Percentiles rank a stretch among this genome's conserved stretches.
Evolutionary conservation across 768 basidiomycete genomes (phyloP).

Genomic region (Kwoniella mangroviensis): DNA sequence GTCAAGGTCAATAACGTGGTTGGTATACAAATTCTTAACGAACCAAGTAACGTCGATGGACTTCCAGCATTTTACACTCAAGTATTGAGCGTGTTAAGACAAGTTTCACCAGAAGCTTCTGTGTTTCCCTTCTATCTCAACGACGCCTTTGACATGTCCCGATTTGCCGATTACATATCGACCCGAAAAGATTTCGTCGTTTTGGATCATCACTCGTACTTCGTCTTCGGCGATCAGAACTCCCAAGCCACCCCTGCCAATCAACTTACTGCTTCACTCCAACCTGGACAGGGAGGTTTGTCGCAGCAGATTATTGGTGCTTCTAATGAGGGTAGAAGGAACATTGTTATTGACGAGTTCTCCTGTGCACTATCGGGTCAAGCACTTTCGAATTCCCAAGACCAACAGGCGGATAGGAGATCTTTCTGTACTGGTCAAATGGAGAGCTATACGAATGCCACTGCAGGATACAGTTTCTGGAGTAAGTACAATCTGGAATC

Average conservation of each 20-base stretch:
- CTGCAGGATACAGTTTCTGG: conserved; percentile 75
- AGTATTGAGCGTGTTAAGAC: conserved; percentile 33
- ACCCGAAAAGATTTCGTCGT: conserved; percentile 59
- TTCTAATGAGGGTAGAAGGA: conserved; percentile 47
- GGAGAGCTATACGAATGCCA: conserved; percentile 64
- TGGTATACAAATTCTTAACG: conserved; percentile 55
- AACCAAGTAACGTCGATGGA: conserved; percentile 49
- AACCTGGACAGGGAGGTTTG: conserved; percentile 32
- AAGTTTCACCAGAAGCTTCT: conserved; percentile 44
- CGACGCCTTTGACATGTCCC: conserved; percentile 50
- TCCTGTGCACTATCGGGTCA: conserved; percentile 64
- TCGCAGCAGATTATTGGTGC: conserved; percentile 38
- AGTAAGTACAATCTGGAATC: conserved; percentile 58
- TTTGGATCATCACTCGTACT: conserved; percentile 47
- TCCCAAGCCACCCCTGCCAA: conserved; percentile 20
- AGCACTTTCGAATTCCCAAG: conserved; percentile 63
- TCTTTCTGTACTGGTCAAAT: conserved; percentile 68
- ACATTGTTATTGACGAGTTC: conserved; percentile 56
- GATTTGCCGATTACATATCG: conserved; percentile 47
- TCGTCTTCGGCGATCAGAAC: conserved; percentile 36
- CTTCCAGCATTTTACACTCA: conserved; percentile 45
- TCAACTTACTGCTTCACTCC: conserved; percentile 56
- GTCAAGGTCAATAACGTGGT: conserved; percentile 56
- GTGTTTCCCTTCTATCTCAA: conserved; percentile 54
- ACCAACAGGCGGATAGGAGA: conserved; percentile 61